Evolutionary conservation across 2,329 filamentous ascomycete genomes (phyloP).

Genomic region (Moelleriella libera): DNA sequence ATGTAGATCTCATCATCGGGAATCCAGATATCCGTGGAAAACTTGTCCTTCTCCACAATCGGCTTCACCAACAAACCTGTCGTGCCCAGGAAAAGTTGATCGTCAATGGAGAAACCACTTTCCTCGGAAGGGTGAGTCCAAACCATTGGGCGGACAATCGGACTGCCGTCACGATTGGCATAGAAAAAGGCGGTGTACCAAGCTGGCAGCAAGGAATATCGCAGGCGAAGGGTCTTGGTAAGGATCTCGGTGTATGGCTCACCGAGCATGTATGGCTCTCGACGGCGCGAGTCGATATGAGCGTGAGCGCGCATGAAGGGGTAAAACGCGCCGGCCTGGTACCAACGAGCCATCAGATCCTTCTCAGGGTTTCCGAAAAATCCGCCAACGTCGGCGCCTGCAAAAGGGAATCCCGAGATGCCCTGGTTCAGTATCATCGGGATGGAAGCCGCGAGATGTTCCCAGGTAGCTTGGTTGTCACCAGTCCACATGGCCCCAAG

Average conservation of each 20-base stretch:
- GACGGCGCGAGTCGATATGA: slow-evolving; percentile 87
- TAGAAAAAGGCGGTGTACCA: slow-evolving; percentile 98
- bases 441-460: slow-evolving; percentile 73
- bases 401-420: slow-evolving; percentile 85
- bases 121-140: slow-evolving; percentile 84
- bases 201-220: slow-evolving; percentile 77
- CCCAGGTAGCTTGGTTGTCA: slow-evolving; percentile 90
- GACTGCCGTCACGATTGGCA: slow-evolving; percentile 67
- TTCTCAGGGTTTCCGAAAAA: slow-evolving; percentile 97
- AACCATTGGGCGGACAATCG: slow-evolving; percentile 84
- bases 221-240: slow-evolving; percentile 71
- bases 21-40: slow-evolving; percentile 67
- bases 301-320: slow-evolving; percentile 97
- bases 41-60: slow-evolving; percentile 62
- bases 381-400: slow-evolving; percentile 88
- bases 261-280: slow-evolving; percentile 80
- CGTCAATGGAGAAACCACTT: slow-evolving; percentile 73
- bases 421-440: slow-evolving; percentile 92
- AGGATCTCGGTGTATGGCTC: slow-evolving; percentile 80
- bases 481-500: slow-evolving; percentile 97
- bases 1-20: slow-evolving; percentile 85
- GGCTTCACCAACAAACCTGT: slow-evolving; percentile 91
- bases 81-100: slow-evolving; percentile 82
- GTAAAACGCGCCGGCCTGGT: slow-evolving; percentile 92
- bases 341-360: slow-evolving; percentile 87